phyloP scores from a whole-genome alignment of 257 asterid genomes.

The Osmanthus fragrans region DNA sequence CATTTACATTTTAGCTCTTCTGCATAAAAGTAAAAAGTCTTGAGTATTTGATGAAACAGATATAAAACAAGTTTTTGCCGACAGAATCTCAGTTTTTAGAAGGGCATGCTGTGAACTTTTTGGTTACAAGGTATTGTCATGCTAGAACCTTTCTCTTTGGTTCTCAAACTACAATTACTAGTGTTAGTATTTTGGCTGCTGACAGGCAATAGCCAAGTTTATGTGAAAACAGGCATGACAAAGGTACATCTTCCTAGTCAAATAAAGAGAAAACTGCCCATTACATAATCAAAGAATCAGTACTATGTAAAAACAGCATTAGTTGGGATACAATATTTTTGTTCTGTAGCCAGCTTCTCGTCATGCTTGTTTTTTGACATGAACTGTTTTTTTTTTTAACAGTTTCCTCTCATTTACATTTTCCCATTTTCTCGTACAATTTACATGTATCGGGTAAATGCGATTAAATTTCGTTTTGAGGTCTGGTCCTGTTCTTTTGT shows the following conservation, averaged over 20 bases:
- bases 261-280: constrained; percentile 7
- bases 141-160: constrained; percentile 18
- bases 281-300: constrained; percentile 1
- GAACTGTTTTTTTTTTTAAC: not conserved
- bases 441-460: not conserved
- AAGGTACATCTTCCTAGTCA: constrained; percentile 1
- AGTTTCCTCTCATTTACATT: not conserved
- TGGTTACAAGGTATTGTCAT: constrained; percentile 84
- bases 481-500: constrained; percentile 1
- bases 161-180: constrained; percentile 8
- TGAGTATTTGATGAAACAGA: constrained; percentile 44
- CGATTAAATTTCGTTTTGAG: not conserved
- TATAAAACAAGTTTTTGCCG: constrained; percentile 93
- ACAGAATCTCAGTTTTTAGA: constrained; percentile 93
- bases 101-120: constrained; percentile 98
- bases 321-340: constrained; percentile 11
- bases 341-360: not conserved
- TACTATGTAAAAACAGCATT: constrained; percentile 9
- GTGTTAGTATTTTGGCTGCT: not conserved
- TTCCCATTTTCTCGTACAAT: not conserved
- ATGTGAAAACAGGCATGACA: not conserved
- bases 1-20: constrained; percentile 22
- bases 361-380: not conserved
- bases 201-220: not conserved
- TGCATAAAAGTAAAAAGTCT: constrained; percentile 32